Evolutionary conservation across 371 early-diverging fungal species (phyloP).

Genomic region (Mucor mucedo): DNA sequence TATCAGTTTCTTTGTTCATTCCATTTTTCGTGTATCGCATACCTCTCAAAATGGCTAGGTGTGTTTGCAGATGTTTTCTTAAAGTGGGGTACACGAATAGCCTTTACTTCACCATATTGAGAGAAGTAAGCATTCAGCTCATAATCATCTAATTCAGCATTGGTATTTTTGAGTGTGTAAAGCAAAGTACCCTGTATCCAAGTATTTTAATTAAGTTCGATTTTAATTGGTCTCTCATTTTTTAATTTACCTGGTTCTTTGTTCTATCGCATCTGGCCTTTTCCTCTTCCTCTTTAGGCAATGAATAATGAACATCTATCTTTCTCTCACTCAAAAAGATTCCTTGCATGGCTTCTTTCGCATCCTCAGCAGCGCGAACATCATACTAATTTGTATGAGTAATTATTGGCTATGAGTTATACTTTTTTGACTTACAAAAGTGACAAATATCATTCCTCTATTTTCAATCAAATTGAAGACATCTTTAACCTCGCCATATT

Average conservation of each 20-base stretch:
- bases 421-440: constrained; percentile 47
- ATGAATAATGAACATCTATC: constrained; percentile 65
- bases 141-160: constrained; percentile 42
- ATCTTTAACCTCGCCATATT: constrained; percentile 58
- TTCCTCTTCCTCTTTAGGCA: constrained; percentile 60
- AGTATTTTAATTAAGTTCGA: background rate
- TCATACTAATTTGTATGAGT: constrained; percentile 44
- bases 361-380: constrained; percentile 54
- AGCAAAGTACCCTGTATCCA: constrained; percentile 54
- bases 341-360: constrained; percentile 51
- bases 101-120: constrained; percentile 56
- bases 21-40: background rate
- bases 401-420: background rate
- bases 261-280: constrained; percentile 51
- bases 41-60: constrained; percentile 23
- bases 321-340: constrained; percentile 43
- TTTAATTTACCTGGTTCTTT: constrained; percentile 54
- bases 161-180: constrained; percentile 47
- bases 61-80: constrained; percentile 23
- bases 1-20: background rate
- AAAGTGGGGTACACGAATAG: constrained; percentile 50
- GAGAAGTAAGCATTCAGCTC: constrained; percentile 45
- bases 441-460: constrained; percentile 62
- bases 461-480: constrained; percentile 51
- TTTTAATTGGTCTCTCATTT: background rate